Evolutionary conservation across 2,329 filamentous ascomycete species (phyloP).

Genomic region (Xylariaceae sp.): DNA sequence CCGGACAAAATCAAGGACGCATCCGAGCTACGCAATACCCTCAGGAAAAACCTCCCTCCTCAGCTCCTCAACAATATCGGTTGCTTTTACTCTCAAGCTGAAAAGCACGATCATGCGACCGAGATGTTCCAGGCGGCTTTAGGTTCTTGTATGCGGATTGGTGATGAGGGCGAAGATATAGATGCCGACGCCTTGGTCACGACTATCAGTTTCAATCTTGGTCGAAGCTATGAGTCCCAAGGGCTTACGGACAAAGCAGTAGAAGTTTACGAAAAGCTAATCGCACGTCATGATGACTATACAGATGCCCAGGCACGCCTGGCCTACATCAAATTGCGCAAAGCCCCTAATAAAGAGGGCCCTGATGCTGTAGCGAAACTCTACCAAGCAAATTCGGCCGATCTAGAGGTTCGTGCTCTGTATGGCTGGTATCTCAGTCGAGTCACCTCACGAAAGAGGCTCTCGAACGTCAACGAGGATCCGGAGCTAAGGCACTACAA

Average conservation of each 20-base stretch:
- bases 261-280: slow-evolving; percentile 80
- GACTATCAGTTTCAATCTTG: slow-evolving; percentile 95
- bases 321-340: slow-evolving; percentile 82
- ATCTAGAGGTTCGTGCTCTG: slow-evolving; percentile 85
- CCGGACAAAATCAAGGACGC: slow-evolving; percentile 59
- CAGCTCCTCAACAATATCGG: slow-evolving; percentile 96
- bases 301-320: slow-evolving; percentile 85
- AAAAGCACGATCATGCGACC: slow-evolving; percentile 74
- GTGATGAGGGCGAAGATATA: slow-evolving; percentile 66
- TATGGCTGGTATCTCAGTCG: slow-evolving; percentile 96
- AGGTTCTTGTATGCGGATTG: slow-evolving; percentile 77
- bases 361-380: slow-evolving; percentile 81
- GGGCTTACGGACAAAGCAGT: slow-evolving; percentile 77
- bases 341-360: slow-evolving; percentile 77
- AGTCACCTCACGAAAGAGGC: slow-evolving; percentile 71
- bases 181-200: slow-evolving; percentile 91
- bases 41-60: slow-evolving; percentile 78
- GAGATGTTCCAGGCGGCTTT: slow-evolving; percentile 91
- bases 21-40: slow-evolving; percentile 52
- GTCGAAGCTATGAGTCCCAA: slow-evolving; percentile 84
- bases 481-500: slow-evolving; percentile 93
- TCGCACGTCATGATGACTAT: slow-evolving; percentile 84
- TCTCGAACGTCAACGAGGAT: slow-evolving; percentile 78
- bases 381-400: slow-evolving; percentile 76
- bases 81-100: slow-evolving; percentile 87